Percentiles rank a stretch among this genome's conserved stretches.
These are phyloP conservation scores for Xylariaceae sp. DNA, from an alignment of 2,329 filamentous ascomycete genomes.

Conservation along the genomic window DNA sequence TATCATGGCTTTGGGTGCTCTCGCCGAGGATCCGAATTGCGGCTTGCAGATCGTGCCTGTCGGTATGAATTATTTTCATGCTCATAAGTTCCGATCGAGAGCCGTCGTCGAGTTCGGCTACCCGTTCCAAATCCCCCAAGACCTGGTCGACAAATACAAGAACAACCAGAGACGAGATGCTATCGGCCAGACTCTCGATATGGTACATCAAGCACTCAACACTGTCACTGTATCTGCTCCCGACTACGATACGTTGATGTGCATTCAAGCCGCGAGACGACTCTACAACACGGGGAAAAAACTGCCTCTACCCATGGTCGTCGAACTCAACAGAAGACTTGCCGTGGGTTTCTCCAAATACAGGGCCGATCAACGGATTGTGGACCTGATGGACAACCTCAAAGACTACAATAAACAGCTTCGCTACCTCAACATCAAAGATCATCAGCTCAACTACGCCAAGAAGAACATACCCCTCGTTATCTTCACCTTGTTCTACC, in stretches of 20 bases:
- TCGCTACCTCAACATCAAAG: constrained; percentile 78
- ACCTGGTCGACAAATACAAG: constrained; percentile 82
- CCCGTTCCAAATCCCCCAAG: constrained; percentile 77
- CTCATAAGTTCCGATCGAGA: constrained; percentile 94
- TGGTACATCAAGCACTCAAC: constrained; percentile 77
- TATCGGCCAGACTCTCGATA: constrained; percentile 79
- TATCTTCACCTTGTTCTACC: constrained; percentile 72
- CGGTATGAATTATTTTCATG: constrained; percentile 99
- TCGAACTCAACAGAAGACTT: constrained; percentile 88
- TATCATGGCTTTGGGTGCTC: constrained; percentile 91
- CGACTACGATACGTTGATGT: constrained; percentile 94
- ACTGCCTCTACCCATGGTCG: constrained; percentile 83
- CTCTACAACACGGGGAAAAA: constrained; percentile 95
- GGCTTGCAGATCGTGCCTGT: constrained; percentile 93
- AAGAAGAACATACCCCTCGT: constrained; percentile 76
- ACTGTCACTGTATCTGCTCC: constrained; percentile 89
- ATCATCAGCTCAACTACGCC: constrained; percentile 92
- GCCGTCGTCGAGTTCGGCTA: constrained; percentile 94
- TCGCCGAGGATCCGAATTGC: constrained; percentile 80
- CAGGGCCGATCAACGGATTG: constrained; percentile 84
- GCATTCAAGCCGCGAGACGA: constrained; percentile 88
- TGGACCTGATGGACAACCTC: constrained; percentile 69
- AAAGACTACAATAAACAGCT: constrained; percentile 84
- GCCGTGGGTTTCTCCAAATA: constrained; percentile 89
- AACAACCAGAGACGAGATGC: constrained; percentile 80